phyloP scores from a whole-genome alignment of 2,329 filamentous ascomycete species.

The Sarocladiaceae sp. region DNA sequence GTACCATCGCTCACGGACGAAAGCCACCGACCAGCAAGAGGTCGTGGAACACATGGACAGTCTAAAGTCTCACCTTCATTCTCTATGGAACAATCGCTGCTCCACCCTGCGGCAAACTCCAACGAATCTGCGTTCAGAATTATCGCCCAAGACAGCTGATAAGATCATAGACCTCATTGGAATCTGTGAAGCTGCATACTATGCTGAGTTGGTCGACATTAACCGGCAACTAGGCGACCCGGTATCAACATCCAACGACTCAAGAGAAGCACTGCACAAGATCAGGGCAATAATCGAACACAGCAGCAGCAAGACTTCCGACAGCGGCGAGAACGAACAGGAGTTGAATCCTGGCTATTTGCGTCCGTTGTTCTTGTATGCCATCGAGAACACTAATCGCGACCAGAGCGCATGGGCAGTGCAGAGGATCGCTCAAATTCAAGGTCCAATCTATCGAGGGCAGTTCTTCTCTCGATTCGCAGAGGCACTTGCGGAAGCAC shows the following conservation, averaged over 20 bases:
- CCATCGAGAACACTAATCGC: conserved; percentile 16
- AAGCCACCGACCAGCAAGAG: conserved; percentile 17
- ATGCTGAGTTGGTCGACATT: conserved; percentile 18
- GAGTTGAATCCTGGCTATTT: conserved; percentile 16
- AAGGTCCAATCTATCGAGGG: conserved; percentile 11
- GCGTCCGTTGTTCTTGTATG: conserved; percentile 18
- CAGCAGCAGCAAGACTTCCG: too few species aligned
- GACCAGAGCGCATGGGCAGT: conserved; percentile 16
- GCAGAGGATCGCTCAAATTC: conserved; percentile 11
- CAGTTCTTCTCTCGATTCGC: conserved; percentile 12
- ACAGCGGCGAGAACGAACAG: too few species aligned
- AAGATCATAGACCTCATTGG: conserved; percentile 16
- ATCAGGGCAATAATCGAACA: conserved; percentile 17
- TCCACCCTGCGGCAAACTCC: conserved; percentile 13
- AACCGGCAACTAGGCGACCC: conserved; percentile 18
- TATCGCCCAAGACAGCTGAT: conserved; percentile 14
- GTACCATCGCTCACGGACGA: conserved; percentile 20
- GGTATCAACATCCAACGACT: conserved; percentile 8
- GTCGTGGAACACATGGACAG: conserved; percentile 12
- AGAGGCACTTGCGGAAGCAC: conserved; percentile 8
- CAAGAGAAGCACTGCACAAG: conserved; percentile 12
- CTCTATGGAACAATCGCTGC: conserved; percentile 15
- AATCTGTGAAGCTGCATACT: conserved; percentile 17
- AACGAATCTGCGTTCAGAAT: conserved; percentile 13
- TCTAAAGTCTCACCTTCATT: conserved; percentile 13